Percentiles rank a stretch among this genome's conserved stretches.
Evolutionary conservation across 2,329 filamentous ascomycete species (phyloP).

Genomic region (Paecilomyces fulvus): DNA sequence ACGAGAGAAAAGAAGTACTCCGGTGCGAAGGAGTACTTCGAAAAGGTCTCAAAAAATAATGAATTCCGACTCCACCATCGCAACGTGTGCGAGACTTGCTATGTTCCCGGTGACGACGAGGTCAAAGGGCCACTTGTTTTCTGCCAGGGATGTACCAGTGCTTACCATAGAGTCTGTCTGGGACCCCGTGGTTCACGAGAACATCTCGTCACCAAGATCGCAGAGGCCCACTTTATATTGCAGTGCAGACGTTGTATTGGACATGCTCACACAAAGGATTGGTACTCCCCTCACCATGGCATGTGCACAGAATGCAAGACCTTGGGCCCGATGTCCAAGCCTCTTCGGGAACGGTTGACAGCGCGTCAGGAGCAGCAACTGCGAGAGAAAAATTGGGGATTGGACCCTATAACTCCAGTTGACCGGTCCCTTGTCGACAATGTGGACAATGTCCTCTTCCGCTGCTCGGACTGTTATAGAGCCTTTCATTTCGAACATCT

Average conservation of each 20-base stretch:
- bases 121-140: conserved; percentile 65
- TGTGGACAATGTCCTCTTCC: conserved; percentile 66
- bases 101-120: conserved; percentile 42
- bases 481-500: conserved; percentile 82
- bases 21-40: conserved; percentile 67
- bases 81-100: conserved; percentile 64
- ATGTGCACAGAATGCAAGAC: conserved; percentile 62
- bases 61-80: conserved; percentile 64
- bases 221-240: conserved; percentile 66
- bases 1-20: conserved; percentile 36
- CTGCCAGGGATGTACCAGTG: conserved; percentile 82
- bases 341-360: conserved; percentile 66
- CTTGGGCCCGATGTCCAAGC: conserved; percentile 58
- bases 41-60: conserved; percentile 50
- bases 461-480: conserved; percentile 68
- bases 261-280: conserved; percentile 58
- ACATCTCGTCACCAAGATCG: conserved; percentile 84
- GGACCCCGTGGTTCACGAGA: conserved; percentile 65
- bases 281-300: conserved; percentile 58
- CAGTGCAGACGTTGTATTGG: conserved; percentile 85
- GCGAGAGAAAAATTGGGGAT: conserved; percentile 66
- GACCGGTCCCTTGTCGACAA: conserved; percentile 63
- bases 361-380: conserved; percentile 75
- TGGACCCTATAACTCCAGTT: conserved; percentile 65
- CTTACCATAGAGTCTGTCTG: conserved; percentile 77